Percentiles rank a stretch among this genome's conserved stretches.
phyloP scores from a whole-genome alignment of 495 filamentous ascomycete species.

The Xylaria castorea region DNA sequence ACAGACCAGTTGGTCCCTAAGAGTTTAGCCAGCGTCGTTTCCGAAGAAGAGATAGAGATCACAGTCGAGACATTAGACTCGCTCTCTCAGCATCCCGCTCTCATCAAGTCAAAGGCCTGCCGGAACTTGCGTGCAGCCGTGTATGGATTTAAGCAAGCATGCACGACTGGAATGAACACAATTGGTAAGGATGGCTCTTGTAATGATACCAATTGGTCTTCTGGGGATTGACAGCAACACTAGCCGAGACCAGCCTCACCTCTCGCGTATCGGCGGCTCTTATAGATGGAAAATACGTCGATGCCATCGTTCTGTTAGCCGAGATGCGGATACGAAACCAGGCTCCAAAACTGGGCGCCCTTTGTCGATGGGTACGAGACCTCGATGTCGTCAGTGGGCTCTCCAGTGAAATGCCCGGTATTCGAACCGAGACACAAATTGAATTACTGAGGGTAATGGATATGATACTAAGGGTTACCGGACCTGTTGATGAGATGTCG shows the following conservation, averaged over 20 bases:
- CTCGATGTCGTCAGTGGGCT: slow-evolving; percentile 55
- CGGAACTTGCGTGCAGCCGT: slow-evolving; percentile 54
- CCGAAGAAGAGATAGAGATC: slow-evolving; percentile 54
- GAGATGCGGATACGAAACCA: slow-evolving; percentile 55
- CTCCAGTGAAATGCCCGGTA: slow-evolving; percentile 29
- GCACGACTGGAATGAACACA: slow-evolving; percentile 52
- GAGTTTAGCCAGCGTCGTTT: slow-evolving; percentile 44
- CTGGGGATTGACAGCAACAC: slow-evolving; percentile 19
- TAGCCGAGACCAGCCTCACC: slow-evolving; percentile 48
- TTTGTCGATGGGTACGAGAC: slow-evolving; percentile 59
- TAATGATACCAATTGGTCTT: not conserved
- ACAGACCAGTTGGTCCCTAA: slow-evolving; percentile 36
- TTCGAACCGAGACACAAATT: slow-evolving; percentile 21
- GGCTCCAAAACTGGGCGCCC: slow-evolving; percentile 52
- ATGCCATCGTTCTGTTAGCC: slow-evolving; percentile 51
- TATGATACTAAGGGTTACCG: slow-evolving; percentile 49
- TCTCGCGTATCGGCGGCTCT: slow-evolving; percentile 50
- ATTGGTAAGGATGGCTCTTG: slow-evolving; percentile 9
- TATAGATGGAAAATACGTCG: slow-evolving; percentile 50
- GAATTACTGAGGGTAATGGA: slow-evolving; percentile 50
- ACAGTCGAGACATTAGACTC: slow-evolving; percentile 51
- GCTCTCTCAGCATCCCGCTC: slow-evolving; percentile 46
- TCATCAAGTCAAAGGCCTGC: slow-evolving; percentile 55
- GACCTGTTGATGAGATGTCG: slow-evolving; percentile 45
- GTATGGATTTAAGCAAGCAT: slow-evolving; percentile 54